Conservation (phyloP, 2,329 filamentous ascomycete species). For the Didymella pomorum region DNA sequence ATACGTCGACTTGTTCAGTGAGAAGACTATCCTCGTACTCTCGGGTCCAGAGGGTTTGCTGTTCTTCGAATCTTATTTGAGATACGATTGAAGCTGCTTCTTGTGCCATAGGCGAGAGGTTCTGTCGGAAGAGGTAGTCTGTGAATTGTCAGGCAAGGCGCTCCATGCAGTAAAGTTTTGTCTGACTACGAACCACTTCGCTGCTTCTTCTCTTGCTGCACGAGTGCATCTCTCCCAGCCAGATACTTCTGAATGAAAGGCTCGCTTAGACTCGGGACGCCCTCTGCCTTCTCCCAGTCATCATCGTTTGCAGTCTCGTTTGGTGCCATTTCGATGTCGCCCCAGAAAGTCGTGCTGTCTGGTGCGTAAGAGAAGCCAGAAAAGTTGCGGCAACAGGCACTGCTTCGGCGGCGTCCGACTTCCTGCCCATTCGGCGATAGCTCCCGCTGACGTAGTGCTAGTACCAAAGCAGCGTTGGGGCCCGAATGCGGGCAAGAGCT, state of each 20-base stretch:
- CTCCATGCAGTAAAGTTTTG: background rate
- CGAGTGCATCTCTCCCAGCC: constrained; percentile 75
- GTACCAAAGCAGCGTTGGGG: constrained; percentile 1
- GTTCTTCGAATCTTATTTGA: constrained; percentile 80
- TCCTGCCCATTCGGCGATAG: constrained; percentile 30
- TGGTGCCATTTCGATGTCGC: constrained; percentile 31
- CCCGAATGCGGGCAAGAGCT: constrained; percentile 6
- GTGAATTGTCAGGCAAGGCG: constrained; percentile 38
- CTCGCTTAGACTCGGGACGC: constrained; percentile 62
- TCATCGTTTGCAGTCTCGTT: constrained; percentile 40
- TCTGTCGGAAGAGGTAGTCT: constrained; percentile 75
- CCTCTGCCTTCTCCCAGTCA: constrained; percentile 53
- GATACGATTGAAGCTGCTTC: constrained; percentile 82
- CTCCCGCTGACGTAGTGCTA: constrained; percentile 31
- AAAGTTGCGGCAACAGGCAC: constrained; percentile 9
- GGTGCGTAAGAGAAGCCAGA: background rate
- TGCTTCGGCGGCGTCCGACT: constrained; percentile 28
- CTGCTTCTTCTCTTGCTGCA: constrained; percentile 80
- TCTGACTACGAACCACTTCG: constrained; percentile 71
- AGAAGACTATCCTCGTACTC: constrained; percentile 75
- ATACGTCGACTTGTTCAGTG: constrained; percentile 70
- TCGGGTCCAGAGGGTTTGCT: constrained; percentile 76
- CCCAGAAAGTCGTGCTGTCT: background rate
- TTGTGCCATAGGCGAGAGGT: constrained; percentile 78
- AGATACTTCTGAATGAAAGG: constrained; percentile 86